Evolutionary conservation across 2,329 filamentous ascomycete genomes (phyloP), one percentile per base, ranked within the genome.

Genomic region (Trichoderma sp.): DNA sequence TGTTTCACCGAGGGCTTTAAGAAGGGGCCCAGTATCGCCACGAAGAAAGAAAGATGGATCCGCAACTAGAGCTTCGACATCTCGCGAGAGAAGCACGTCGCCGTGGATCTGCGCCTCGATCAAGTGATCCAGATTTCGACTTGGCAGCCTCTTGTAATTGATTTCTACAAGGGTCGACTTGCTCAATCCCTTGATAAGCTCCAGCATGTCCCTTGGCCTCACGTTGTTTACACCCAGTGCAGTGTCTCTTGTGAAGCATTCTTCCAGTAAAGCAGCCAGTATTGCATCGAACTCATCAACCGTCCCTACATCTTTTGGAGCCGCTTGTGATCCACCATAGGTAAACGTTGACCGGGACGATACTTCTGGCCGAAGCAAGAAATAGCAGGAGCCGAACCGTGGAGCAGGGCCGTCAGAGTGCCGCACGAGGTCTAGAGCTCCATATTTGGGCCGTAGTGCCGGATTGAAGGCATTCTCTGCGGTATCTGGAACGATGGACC

Each of bases 41-140:
- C 39, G 46, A 14, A n/a, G 28, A 32, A 69, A 66, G 28, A 73
- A 74, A 8, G 72, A 72, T 2, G 69, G 65, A 37, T 74, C 72
- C 7, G 64, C 68, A 16, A 74, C 70, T 5, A 74, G 58, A 5
- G 65, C 66, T n/a, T 71, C 72, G 16, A 73, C 70, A 49, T 74
- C 72, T 14, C 70, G 65, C 24, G 49, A 68, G 7, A 74, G 69
- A 26, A 59, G 30, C 18, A 74, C 65, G 10, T 70, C 65, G 13
- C 72, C 72, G 21, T 74, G 72, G 14, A 74, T 59, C 37, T 73
- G 73, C 30, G 70, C 72, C 59, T 74, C 73, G 28, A 74, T 69
- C 16, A 73, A 43, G 26, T 72, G 72, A 46, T 73, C 70, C 10
- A 74, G 66, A 39, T 73, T 74, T 26, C 61, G 70, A 32, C 70